Evolutionary conservation across 1,284 basidiomycete genomes (phyloP).

Genomic region (Apiotrichum gracile): DNA sequence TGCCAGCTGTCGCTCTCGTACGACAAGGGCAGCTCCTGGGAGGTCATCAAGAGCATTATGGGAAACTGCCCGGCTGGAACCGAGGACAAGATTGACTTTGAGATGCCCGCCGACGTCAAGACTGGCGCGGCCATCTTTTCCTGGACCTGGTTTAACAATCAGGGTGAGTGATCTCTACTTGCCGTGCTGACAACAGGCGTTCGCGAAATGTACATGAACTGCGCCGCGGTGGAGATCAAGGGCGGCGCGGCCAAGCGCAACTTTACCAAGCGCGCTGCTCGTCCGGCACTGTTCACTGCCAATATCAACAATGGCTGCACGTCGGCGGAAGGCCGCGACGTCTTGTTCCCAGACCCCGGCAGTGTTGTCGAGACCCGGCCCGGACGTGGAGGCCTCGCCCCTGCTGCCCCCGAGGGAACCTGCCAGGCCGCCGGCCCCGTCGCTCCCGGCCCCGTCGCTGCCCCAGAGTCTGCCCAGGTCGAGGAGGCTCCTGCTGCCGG

Average conservation of each 20-base stretch:
- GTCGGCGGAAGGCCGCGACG: conserved; percentile 22
- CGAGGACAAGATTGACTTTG: conserved; percentile 26
- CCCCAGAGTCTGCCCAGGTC: too few species aligned
- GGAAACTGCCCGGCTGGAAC: conserved; percentile 42
- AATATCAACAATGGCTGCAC: conserved; percentile 44
- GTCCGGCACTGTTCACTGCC: conserved; percentile 45
- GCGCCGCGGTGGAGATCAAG: conserved; percentile 44
- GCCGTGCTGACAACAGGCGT: too few species aligned
- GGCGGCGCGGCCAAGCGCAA: conserved; percentile 20
- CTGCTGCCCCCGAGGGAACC: neutral
- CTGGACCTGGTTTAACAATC: conserved; percentile 50
- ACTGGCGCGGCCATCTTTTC: conserved; percentile 44
- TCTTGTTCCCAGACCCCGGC: conserved; percentile 14
- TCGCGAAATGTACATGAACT: conserved; percentile 48
- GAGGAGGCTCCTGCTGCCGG: too few species aligned
- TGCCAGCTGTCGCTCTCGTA: conserved; percentile 47
- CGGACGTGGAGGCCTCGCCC: too few species aligned
- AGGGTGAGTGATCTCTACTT: too few species aligned
- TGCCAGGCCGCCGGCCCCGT: too few species aligned
- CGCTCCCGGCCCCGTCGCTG: too few species aligned
- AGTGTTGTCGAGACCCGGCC: conserved; percentile 1
- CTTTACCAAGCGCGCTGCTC: conserved; percentile 7
- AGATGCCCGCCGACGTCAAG: conserved; percentile 41
- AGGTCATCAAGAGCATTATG: conserved; percentile 43
- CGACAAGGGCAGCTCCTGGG: conserved; percentile 46